phyloP scores from a whole-genome alignment of 225 moss, liverwort and hornwort species.

The Thuidium tamariscinum region DNA sequence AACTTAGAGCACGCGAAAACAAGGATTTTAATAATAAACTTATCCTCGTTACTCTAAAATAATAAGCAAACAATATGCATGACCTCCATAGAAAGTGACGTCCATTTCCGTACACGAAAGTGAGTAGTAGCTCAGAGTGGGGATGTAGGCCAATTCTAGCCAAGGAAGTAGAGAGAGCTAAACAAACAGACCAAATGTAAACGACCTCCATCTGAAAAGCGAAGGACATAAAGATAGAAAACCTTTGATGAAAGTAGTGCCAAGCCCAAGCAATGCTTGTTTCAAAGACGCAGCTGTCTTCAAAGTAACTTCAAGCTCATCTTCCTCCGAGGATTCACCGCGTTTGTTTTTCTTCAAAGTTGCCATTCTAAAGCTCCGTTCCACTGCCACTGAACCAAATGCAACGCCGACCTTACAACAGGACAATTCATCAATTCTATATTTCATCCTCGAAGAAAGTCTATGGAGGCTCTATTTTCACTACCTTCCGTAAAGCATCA shows the following conservation, averaged over 20 bases:
- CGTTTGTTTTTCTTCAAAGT: conserved; percentile 12
- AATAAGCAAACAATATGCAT: background rate
- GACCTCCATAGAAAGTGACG: background rate
- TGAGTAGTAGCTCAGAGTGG: background rate
- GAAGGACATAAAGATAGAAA: background rate
- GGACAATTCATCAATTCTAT: background rate
- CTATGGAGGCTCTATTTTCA: background rate
- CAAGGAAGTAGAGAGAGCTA: background rate
- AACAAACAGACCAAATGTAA: background rate
- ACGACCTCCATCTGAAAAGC: background rate
- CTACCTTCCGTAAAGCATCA: background rate
- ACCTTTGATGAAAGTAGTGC: conserved; percentile 99
- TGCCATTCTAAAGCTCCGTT: conserved; percentile 31
- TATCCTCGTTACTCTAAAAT: background rate
- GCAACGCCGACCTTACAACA: conserved; percentile 66
- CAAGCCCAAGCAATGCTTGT: conserved; percentile 63
- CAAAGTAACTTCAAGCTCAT: conserved; percentile 25
- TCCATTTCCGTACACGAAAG: background rate
- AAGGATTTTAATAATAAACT: background rate
- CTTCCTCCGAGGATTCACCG: conserved; percentile 25
- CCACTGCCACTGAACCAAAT: conserved; percentile 56
- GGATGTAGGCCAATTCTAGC: background rate
- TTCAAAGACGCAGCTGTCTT: conserved; percentile 66
- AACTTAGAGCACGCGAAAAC: background rate
- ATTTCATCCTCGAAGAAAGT: background rate